Percentiles rank a stretch among this genome's conserved stretches.
Conservation (phyloP, 257 asterid species). For the Primulina tabacum region DNA sequence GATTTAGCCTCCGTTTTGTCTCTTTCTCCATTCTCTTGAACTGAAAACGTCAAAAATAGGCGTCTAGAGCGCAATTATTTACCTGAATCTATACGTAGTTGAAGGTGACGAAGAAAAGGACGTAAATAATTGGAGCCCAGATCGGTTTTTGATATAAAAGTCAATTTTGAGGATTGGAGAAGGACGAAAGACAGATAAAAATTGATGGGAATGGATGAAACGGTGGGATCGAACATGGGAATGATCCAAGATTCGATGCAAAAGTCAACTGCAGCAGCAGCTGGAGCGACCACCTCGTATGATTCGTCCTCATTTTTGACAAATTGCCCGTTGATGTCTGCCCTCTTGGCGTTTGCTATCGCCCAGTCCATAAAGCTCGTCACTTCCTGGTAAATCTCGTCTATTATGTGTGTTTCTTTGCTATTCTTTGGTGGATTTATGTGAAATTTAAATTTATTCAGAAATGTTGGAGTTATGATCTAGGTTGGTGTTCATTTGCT, state of each 20-base stretch:
- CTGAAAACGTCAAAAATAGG: background rate
- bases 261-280: constrained; percentile 31
- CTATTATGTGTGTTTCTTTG: background rate
- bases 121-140: background rate
- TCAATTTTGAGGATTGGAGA: background rate
- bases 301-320: constrained; percentile 41
- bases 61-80: background rate
- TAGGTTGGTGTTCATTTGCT: background rate
- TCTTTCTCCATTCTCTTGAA: background rate
- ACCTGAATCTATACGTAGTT: background rate
- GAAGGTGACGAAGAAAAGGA: background rate
- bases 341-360: constrained; percentile 66
- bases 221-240: constrained; percentile 30
- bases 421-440: no score
- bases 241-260: constrained; percentile 29
- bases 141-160: background rate
- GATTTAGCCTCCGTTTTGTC: constrained; percentile 16
- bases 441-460: background rate
- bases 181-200: background rate
- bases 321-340: constrained; percentile 72
- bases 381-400: constrained; percentile 58
- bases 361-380: constrained; percentile 73
- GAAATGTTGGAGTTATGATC: constrained; percentile 16
- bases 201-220: constrained; percentile 31
- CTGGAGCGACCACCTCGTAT: constrained; percentile 36